These are phyloP conservation scores for Phycomyces blakesleeanus DNA, from an alignment of 192 early-diverging fungal genomes.

Conservation along the genomic window DNA sequence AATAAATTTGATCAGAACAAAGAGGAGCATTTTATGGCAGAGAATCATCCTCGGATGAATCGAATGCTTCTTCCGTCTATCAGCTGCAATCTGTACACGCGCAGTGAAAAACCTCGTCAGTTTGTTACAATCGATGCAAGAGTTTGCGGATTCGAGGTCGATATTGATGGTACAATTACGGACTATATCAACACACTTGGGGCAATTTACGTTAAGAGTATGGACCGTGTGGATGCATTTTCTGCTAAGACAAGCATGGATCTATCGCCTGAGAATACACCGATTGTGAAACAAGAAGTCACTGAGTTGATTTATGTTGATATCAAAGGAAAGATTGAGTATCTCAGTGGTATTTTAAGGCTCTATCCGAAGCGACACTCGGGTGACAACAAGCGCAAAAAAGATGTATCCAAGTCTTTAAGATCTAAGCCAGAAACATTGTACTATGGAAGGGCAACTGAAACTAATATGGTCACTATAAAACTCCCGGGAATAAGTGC, in stretches of 20 bases:
- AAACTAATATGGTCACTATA: constrained; percentile 46
- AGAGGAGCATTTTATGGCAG: constrained; percentile 52
- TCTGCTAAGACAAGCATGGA: constrained; percentile 34
- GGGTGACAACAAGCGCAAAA: constrained; percentile 24
- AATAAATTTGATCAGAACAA: constrained; percentile 56
- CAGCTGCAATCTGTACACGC: constrained; percentile 44
- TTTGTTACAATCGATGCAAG: constrained; percentile 47
- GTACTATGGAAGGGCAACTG: constrained; percentile 1
- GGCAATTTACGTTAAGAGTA: constrained; percentile 59
- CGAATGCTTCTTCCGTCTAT: constrained; percentile 50
- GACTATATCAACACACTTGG: constrained; percentile 61
- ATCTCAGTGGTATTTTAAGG: constrained; percentile 43
- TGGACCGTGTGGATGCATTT: constrained; percentile 51
- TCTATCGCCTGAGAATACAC: neutral
- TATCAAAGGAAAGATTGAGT: constrained; percentile 46
- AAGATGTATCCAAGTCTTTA: constrained; percentile 10
- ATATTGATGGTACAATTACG: constrained; percentile 63
- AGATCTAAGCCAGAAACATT: constrained; percentile 1
- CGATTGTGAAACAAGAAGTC: neutral
- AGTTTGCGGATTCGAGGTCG: constrained; percentile 69
- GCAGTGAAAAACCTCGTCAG: constrained; percentile 34
- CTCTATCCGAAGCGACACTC: constrained; percentile 51
- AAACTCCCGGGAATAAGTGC: constrained; percentile 51
- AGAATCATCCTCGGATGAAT: constrained; percentile 52
- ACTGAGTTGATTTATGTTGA: constrained; percentile 38